Evolutionary conservation across 495 filamentous ascomycete genomes (phyloP), one percentile per base, ranked within the genome.

Genomic region (Penicillium robsamsonii): DNA sequence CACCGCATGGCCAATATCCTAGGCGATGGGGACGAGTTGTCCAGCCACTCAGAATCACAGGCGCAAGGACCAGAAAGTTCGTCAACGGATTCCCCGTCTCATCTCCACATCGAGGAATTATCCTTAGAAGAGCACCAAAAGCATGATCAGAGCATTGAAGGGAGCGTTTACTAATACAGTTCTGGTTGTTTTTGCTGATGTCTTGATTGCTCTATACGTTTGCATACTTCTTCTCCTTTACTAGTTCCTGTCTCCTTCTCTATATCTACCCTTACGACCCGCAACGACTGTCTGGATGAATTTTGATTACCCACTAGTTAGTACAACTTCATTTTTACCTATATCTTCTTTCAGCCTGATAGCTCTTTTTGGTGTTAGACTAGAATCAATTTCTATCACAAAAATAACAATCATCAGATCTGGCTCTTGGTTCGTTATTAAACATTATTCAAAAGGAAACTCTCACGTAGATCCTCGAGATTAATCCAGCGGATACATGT

Each of bases 1-100:
- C 25, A 76, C 57, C 5, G 75, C 50, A 42, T 74, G 63, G 25
- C 70, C 60, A 50, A 79, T 73, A 64, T 85, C 75, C 43, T 75
- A 56, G 43, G 70, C 57, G 44, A 76, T 60, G 27, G 69, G 10
- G 31, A 77, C 63, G 43, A 77, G 30, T 41, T 51, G 25, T 60
- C 62, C 10, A 59, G 41, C 3, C 40, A 49, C 22, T 56, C 55
- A n/a, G 60, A 56, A 15, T 31, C 55, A 5, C 46, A 50, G n/a
- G 46, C 48, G 24, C 56, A 52, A 41, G 42, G 22, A 31, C 50
- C 50, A 20, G 52, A 46, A 18, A 49, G 35, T 13, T 46, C 42
- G 0, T 24, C 51, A 25, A 15, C 48, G 13, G 51, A 53, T 5
- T 46, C 9, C n/a, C n/a, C 15, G 8, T n/a, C 44, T 30, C 35